Base-by-base conservation (phyloP, 2,329 filamentous ascomycete species). In the Fusarium miscanthi region DNA sequence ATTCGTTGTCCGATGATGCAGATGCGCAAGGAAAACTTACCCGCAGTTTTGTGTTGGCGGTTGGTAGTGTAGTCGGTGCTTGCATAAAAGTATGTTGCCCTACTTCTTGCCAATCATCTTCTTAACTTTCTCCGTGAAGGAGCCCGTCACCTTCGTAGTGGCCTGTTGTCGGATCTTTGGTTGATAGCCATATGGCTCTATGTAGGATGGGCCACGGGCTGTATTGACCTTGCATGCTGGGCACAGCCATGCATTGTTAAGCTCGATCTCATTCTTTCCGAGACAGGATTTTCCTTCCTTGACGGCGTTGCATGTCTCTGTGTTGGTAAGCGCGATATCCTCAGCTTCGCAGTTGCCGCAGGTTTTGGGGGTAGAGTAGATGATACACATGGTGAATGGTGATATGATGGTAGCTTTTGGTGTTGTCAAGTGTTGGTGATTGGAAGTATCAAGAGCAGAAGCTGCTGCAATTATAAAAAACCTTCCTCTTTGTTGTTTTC, bases 331-430 rank as follows among this genome's bases (percentile, higher is more conserved):
- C 23, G 31, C 31, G 48, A 12, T 11, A 8, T 27, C 48, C 31
- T 52, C 31, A 13, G 48, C 48, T 16, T 52, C 48, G 17, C 48
- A 52, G 48, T 52, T 52, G 17, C 17, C 9, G 17, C 48, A 52
- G 12, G 3, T 52, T 27, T 19, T 35, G 3, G 48, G 17, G 9
- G 13, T 37, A 21, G 23, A 12, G 25, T 21, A 21, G 13, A 52
- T 7, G 13, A 21, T 21, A 52, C 31, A 37, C 48, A 52, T 37
- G 13, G 31, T 16, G 9, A 17, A 37, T 52, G 25, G 8, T 16
- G 5, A 27, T 35, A 6, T 14, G 8, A 3, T 37, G 5, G 16
- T 19, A 23, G 30, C 8, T 49, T 12, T 16, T 16, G 9, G 30
- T 37, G 17, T 21, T 52, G 2, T 35, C 19, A 3, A 21, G 19